Percentiles rank a stretch among this genome's conserved stretches.
Conservation (phyloP, 106 monocot species). For the Apostasia shenzhenica region DNA sequence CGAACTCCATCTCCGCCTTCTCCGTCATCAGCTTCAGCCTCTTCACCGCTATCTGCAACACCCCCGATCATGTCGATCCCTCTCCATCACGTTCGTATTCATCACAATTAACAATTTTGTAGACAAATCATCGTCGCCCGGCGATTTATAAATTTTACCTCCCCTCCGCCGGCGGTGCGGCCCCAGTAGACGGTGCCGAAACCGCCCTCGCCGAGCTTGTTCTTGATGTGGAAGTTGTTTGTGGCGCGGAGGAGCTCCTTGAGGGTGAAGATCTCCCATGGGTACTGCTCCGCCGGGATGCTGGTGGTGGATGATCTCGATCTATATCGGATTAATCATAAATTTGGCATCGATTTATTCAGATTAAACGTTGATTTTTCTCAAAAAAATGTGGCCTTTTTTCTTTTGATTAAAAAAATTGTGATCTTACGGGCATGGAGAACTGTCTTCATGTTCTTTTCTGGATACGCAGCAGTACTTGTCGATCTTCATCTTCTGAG, state of each 20-base stretch:
- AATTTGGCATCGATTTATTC: no score
- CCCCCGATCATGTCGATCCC: not conserved
- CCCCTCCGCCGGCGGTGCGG: conserved; percentile 24
- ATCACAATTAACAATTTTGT: no score
- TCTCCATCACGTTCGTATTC: no score
- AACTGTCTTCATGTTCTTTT: no score
- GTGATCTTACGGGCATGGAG: no score
- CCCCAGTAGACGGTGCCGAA: conserved; percentile 56
- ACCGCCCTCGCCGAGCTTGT: conserved; percentile 59
- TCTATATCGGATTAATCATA: not conserved
- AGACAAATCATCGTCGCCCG: no score
- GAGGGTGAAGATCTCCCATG: conserved; percentile 35
- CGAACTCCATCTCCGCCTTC: conserved; percentile 49
- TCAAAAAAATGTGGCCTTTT: no score
- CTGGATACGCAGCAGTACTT: no score
- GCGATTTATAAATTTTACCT: conserved; percentile 1
- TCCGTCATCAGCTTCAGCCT: conserved; percentile 28
- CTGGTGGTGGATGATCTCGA: not conserved
- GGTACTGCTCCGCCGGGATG: not conserved
- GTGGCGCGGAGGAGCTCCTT: conserved; percentile 38
- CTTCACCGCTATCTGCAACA: conserved; percentile 36
- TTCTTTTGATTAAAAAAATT: no score
- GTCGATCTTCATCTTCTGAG: no score
- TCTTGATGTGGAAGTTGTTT: conserved; percentile 28
- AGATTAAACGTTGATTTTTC: no score